These are phyloP conservation scores for Candida ascalaphidarum DNA, from an alignment of 805 yeast genomes.

Conservation along the genomic window DNA sequence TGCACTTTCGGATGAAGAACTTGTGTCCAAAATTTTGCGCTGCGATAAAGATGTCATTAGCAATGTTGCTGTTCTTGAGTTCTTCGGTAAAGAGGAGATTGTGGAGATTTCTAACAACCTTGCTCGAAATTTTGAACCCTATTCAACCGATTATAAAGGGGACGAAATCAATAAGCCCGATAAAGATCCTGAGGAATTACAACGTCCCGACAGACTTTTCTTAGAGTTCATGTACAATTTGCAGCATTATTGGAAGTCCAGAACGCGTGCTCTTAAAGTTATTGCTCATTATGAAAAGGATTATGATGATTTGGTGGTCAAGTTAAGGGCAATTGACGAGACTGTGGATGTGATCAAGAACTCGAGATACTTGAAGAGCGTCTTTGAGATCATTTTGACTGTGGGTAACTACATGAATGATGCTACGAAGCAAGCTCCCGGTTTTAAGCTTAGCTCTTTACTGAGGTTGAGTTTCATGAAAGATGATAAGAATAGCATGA, in stretches of 20 bases:
- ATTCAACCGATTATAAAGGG: constrained; percentile 41
- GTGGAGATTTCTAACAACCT: constrained; percentile 49
- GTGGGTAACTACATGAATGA: constrained; percentile 81
- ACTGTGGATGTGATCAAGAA: constrained; percentile 46
- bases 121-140: constrained; percentile 54
- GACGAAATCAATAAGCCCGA: constrained; percentile 32
- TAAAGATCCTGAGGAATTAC: constrained; percentile 48
- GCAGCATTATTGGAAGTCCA: constrained; percentile 62
- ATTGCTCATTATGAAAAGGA: constrained; percentile 55
- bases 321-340: constrained; percentile 49
- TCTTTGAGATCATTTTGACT: constrained; percentile 58
- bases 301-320: constrained; percentile 49
- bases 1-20: constrained; percentile 41
- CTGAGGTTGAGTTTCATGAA: constrained; percentile 66
- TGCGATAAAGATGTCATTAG: constrained; percentile 51
- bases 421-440: constrained; percentile 54
- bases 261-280: constrained; percentile 55
- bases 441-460: constrained; percentile 62
- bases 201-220: constrained; percentile 63
- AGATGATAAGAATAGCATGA: constrained; percentile 58
- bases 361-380: constrained; percentile 46
- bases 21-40: constrained; percentile 44
- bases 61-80: constrained; percentile 56
- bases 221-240: constrained; percentile 61
- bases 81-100: constrained; percentile 59